These are phyloP conservation scores for Naegleria gruberi DNA, from an alignment of 208 protist genomes.

Conservation along the genomic window DNA sequence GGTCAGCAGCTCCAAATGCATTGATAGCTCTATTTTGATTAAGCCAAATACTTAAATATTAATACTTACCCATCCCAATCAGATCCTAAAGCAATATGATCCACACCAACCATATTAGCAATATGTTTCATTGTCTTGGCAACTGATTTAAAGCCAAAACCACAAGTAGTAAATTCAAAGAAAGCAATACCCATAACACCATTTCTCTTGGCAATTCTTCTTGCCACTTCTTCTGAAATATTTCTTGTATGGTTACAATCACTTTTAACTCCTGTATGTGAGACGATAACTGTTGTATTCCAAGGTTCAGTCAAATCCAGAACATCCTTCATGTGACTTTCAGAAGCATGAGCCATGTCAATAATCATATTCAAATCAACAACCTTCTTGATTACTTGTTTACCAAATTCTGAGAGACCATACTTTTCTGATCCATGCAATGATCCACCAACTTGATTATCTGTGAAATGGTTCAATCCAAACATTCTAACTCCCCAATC, in stretches of 20 bases:
- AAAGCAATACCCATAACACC: conserved; percentile 2
- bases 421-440: not conserved
- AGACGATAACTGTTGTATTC: not conserved
- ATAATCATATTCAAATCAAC: not conserved
- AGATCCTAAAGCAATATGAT: not conserved
- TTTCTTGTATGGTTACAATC: not conserved
- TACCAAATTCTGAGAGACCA: conserved; percentile 1
- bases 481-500: not conserved
- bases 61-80: not conserved
- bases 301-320: not conserved
- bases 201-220: not conserved
- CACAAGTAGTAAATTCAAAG: not conserved
- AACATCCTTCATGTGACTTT: not conserved
- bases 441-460: not conserved
- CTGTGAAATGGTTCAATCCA: not conserved
- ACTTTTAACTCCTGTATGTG: conserved; percentile 5
- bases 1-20: not conserved
- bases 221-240: not conserved
- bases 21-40: not conserved
- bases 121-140: not conserved
- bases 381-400: not conserved
- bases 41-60: not conserved
- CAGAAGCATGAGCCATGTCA: not conserved
- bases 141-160: not conserved
- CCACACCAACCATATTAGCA: not conserved